Evolutionary conservation across 139 green algal species (phyloP), one percentile per base, ranked within the genome.

Genomic region (Limnomonas spitsbergensis): DNA sequence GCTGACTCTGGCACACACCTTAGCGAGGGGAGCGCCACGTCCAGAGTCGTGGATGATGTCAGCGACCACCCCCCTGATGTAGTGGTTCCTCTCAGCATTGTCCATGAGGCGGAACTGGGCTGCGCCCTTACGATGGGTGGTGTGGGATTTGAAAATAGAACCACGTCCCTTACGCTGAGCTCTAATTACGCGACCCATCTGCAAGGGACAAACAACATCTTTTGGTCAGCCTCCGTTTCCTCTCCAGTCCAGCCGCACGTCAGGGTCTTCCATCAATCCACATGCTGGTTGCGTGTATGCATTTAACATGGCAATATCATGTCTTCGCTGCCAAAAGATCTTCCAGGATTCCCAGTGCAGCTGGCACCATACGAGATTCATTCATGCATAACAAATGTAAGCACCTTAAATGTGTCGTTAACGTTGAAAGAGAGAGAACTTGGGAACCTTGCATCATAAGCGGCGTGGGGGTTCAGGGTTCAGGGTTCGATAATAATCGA

Each of bases 101-200:
- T 98, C 94, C 36, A 97, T 81, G 32, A 90, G 84, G 52, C 96
- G 90, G 77, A 95, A 88, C 87, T 94, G 92, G 61, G 95, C 95
- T n/a, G 93, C 86, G 40, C 96, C 96, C 89, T 98, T 98, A 86
- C 95, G 93, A 84, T 96, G 91, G 80, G 89, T 94, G 83, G 91
- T 98, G 89, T 98, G 94, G 69, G 92, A 97, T 75, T 83, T 94
- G 93, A 99, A 99, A 37, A 99, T 88, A 53, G 86, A 93, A 39
- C 96, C 96, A 56, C 90, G 89, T 86, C 96, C 96, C 91, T 99
- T 99, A 93, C 96, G 94, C 95, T 99, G 96, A 75, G 85, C 82
- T 53, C 96, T 86, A 85, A 99, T 99, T 53, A 98, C 92, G 81
- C 96, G 96, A 87, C 96, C 96, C 96, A 99, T 99, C 80, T 91